Evolutionary conservation across 2,329 filamentous ascomycete species (phyloP).

Genomic region (Xenoacremonium recifei): DNA sequence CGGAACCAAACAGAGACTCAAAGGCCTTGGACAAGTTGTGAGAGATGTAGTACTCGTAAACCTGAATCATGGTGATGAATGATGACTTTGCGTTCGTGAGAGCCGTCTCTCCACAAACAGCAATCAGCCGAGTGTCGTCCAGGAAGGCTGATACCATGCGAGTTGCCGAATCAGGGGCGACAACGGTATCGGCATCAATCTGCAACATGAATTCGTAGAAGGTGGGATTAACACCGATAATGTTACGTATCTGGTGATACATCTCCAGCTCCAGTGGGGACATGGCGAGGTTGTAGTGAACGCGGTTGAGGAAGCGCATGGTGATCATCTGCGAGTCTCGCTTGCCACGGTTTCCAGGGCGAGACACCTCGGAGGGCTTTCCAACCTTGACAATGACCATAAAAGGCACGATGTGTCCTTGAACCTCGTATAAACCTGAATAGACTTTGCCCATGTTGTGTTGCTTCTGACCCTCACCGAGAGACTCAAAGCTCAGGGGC

Average conservation of each 20-base stretch:
- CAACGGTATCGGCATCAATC: slow-evolving; percentile 96
- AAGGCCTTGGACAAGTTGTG: slow-evolving; percentile 97
- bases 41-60: slow-evolving; percentile 99
- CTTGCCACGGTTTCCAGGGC: slow-evolving; percentile 96
- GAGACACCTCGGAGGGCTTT: slow-evolving; percentile 94
- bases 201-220: slow-evolving; percentile 97
- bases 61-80: slow-evolving; percentile 97
- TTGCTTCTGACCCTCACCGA: slow-evolving; percentile 94
- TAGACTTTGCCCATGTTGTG: slow-evolving; percentile 99
- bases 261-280: slow-evolving; percentile 95
- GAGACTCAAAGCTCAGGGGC: slow-evolving; percentile 91
- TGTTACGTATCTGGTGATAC: slow-evolving; percentile 97
- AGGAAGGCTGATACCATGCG: slow-evolving; percentile 91
- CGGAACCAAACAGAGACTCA: slow-evolving; percentile 93
- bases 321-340: slow-evolving; percentile 98
- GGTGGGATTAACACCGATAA: slow-evolving; percentile 96
- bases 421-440: slow-evolving; percentile 94
- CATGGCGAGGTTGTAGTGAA: slow-evolving; percentile 97
- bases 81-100: slow-evolving; percentile 91
- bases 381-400: slow-evolving; percentile 95
- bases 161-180: slow-evolving; percentile 83
- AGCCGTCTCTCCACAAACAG: slow-evolving; percentile 90
- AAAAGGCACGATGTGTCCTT: slow-evolving; percentile 97
- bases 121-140: slow-evolving; percentile 89
- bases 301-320: slow-evolving; percentile 98